phyloP scores from a whole-genome alignment of 169 alveolate species.

The Cryptosporidium meleagridis region DNA sequence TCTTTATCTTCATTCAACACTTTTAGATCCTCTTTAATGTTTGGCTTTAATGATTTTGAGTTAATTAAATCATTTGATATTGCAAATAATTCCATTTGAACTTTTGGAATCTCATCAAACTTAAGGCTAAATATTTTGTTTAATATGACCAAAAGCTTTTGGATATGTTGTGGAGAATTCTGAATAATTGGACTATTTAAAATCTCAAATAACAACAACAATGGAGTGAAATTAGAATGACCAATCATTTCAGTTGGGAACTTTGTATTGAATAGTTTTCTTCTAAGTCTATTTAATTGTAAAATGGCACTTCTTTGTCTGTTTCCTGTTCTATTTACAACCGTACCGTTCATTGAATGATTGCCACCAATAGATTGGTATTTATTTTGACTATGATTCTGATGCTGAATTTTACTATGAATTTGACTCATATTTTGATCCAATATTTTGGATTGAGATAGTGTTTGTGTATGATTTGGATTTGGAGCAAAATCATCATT shows the following conservation, averaged over 20 bases:
- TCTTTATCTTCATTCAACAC: neutral
- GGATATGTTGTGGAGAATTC: constrained; percentile 56
- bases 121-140: constrained; percentile 11
- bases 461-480: neutral
- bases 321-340: neutral
- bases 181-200: constrained; percentile 18
- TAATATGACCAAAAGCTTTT: constrained; percentile 2
- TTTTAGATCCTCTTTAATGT: neutral
- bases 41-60: neutral
- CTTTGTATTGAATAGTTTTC: constrained; percentile 3
- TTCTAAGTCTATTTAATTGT: constrained; percentile 24
- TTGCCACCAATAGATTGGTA: neutral
- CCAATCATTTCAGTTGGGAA: constrained; percentile 36
- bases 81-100: constrained; percentile 25
- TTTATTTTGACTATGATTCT: neutral
- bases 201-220: constrained; percentile 26
- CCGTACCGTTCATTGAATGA: neutral
- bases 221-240: constrained; percentile 26
- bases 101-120: constrained; percentile 38
- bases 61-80: neutral
- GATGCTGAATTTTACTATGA: neutral
- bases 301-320: neutral
- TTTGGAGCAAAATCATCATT: neutral
- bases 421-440: neutral
- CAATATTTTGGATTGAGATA: neutral